Conservation (phyloP, 2,329 filamentous ascomycete species). For the Cladosporium austrohemisphaericum region DNA sequence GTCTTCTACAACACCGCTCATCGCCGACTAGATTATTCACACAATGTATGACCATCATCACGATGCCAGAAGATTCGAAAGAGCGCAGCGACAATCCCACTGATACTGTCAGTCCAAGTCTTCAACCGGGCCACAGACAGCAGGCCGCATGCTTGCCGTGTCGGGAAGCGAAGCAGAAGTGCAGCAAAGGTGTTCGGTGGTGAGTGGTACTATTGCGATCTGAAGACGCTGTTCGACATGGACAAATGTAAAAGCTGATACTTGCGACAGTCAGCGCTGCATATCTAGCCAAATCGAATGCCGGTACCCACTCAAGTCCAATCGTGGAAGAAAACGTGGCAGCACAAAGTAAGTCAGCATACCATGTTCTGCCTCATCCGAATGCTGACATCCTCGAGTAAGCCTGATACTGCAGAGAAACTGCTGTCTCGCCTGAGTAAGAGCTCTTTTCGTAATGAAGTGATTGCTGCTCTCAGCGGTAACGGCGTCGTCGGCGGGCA, state of each 20-base stretch:
- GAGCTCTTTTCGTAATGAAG: conserved; percentile 4
- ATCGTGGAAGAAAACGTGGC: conserved; percentile 10
- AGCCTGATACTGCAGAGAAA: conserved; percentile 9
- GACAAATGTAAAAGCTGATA: background rate
- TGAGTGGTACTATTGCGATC: no score
- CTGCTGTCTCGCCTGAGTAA: background rate
- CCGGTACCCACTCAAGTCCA: conserved; percentile 4
- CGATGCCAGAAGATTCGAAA: background rate
- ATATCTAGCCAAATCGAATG: background rate
- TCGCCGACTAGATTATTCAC: background rate
- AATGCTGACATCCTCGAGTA: background rate
- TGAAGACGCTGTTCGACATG: no score
- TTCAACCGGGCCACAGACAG: background rate
- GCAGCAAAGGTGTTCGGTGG: conserved; percentile 9
- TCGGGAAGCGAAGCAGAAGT: conserved; percentile 10
- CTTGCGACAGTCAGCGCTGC: background rate
- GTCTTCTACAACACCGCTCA: background rate
- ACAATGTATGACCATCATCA: background rate
- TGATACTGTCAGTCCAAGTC: background rate
- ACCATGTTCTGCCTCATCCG: background rate
- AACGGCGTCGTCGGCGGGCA: background rate
- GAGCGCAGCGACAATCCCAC: background rate
- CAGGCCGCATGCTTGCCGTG: conserved; percentile 8
- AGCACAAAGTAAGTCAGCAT: conserved; percentile 3
- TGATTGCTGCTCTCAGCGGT: conserved; percentile 2